These are phyloP conservation scores for Candida tammaniensis DNA, from an alignment of 805 yeast species.

Conservation along the genomic window DNA sequence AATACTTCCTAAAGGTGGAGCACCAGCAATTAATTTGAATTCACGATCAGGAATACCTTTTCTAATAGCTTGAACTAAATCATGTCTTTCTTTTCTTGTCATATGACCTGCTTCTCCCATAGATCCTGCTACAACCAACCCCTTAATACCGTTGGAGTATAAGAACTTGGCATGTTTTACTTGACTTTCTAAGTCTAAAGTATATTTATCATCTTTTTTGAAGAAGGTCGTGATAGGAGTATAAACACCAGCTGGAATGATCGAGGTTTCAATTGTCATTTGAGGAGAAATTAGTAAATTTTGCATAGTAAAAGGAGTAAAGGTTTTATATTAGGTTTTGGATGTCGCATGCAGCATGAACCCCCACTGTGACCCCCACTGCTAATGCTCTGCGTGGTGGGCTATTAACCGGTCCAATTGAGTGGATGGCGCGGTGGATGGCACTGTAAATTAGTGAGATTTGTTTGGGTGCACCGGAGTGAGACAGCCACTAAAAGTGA, in stretches of 20 bases:
- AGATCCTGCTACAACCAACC: conserved; percentile 36
- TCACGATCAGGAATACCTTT: conserved; percentile 28
- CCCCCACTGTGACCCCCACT: too few species aligned
- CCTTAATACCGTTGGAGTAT: conserved; percentile 27
- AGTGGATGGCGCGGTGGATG: too few species aligned
- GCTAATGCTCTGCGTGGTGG: too few species aligned
- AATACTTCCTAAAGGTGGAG: conserved; percentile 23
- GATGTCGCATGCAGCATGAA: too few species aligned
- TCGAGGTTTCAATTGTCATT: conserved; percentile 10
- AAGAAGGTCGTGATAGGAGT: conserved; percentile 32
- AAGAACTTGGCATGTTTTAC: conserved; percentile 26
- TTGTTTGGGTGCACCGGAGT: too few species aligned
- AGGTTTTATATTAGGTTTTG: too few species aligned
- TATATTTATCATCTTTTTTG: conserved; percentile 20
- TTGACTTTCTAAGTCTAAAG: conserved; percentile 30
- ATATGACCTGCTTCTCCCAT: conserved; percentile 39
- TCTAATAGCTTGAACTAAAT: conserved; percentile 24
- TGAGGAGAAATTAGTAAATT: too few species aligned
- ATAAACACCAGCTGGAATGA: conserved; percentile 24
- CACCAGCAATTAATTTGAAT: conserved; percentile 33
- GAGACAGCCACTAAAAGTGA: too few species aligned
- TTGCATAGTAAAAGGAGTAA: too few species aligned
- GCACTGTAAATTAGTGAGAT: too few species aligned
- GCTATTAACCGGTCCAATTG: too few species aligned
- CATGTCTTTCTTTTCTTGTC: conserved; percentile 27